Conservation (phyloP, 2,329 filamentous ascomycete genomes). For the Fusarium tanahbumbuense region DNA sequence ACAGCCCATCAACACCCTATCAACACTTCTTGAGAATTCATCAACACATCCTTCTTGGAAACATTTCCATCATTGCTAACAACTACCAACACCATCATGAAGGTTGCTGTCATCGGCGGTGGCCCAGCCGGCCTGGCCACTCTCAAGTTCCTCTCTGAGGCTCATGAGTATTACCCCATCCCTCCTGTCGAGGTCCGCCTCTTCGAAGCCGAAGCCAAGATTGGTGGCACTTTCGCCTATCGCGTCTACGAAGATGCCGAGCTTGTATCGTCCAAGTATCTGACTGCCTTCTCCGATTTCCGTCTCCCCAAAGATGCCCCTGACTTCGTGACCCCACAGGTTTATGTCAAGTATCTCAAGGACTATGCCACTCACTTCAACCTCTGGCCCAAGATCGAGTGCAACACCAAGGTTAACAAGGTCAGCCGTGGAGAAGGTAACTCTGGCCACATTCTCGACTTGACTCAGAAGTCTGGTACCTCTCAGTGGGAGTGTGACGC, state of each 20-base stretch:
- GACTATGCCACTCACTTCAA: constrained; percentile 54
- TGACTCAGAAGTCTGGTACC: constrained; percentile 2
- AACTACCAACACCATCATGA: constrained; percentile 38
- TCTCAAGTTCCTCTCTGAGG: constrained; percentile 54
- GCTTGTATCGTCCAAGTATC: constrained; percentile 62
- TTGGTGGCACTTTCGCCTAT: constrained; percentile 62
- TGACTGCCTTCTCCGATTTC: constrained; percentile 64
- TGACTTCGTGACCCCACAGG: constrained; percentile 57
- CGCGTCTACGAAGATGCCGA: constrained; percentile 62
- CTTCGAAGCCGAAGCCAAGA: constrained; percentile 57
- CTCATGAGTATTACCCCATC: constrained; percentile 53
- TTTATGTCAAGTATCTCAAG: constrained; percentile 58
- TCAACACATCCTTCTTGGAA: neutral
- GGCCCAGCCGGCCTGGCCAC: constrained; percentile 57
- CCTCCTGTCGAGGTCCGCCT: constrained; percentile 56
- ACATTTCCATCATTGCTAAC: neutral
- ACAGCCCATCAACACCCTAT: neutral
- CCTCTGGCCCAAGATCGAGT: constrained; percentile 53
- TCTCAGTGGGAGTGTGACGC: constrained; percentile 56
- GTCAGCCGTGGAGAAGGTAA: constrained; percentile 38
- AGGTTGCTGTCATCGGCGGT: constrained; percentile 58
- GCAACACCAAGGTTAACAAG: constrained; percentile 48
- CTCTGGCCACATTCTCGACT: constrained; percentile 26
- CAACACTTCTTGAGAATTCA: neutral
- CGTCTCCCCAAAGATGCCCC: constrained; percentile 55